phyloP scores from a whole-genome alignment of 2,329 filamentous ascomycete genomes.

The Fusarium caatingaense region DNA sequence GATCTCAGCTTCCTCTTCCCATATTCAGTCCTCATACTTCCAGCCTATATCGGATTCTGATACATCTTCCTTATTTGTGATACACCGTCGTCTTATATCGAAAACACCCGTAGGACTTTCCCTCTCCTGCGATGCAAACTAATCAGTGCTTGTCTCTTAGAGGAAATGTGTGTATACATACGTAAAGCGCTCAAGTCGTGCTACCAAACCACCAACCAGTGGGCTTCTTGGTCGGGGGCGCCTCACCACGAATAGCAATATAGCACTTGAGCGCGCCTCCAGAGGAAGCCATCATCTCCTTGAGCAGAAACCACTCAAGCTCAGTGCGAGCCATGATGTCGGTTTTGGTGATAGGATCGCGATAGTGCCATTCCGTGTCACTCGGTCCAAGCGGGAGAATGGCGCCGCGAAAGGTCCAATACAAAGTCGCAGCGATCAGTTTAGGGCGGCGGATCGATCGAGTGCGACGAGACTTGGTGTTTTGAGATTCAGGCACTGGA shows the following conservation, averaged over 20 bases:
- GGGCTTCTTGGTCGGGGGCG: slow-evolving; percentile 8
- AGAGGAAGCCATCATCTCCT: slow-evolving; percentile 45
- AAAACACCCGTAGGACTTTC: neutral
- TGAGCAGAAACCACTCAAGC: slow-evolving; percentile 44
- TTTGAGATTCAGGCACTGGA: slow-evolving; percentile 14
- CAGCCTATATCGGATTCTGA: slow-evolving; percentile 1
- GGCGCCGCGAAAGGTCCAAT: slow-evolving; percentile 42
- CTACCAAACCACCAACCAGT: slow-evolving; percentile 38
- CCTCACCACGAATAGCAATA: slow-evolving; percentile 41
- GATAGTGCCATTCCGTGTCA: slow-evolving; percentile 45
- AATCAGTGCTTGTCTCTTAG: neutral
- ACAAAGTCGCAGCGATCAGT: slow-evolving; percentile 37
- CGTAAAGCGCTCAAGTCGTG: slow-evolving; percentile 9
- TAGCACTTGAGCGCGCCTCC: slow-evolving; percentile 43
- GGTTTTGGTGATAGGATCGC: slow-evolving; percentile 43
- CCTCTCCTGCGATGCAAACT: neutral
- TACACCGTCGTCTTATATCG: neutral
- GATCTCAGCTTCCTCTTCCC: neutral
- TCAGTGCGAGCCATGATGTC: slow-evolving; percentile 43
- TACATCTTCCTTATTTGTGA: neutral
- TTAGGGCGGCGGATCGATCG: slow-evolving; percentile 32
- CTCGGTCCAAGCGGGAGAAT: slow-evolving; percentile 39
- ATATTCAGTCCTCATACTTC: neutral
- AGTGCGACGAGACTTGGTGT: slow-evolving; percentile 6
- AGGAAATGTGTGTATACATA: neutral